phyloP scores from a whole-genome alignment of 306 rosid species.

The Quercus mongolica region DNA sequence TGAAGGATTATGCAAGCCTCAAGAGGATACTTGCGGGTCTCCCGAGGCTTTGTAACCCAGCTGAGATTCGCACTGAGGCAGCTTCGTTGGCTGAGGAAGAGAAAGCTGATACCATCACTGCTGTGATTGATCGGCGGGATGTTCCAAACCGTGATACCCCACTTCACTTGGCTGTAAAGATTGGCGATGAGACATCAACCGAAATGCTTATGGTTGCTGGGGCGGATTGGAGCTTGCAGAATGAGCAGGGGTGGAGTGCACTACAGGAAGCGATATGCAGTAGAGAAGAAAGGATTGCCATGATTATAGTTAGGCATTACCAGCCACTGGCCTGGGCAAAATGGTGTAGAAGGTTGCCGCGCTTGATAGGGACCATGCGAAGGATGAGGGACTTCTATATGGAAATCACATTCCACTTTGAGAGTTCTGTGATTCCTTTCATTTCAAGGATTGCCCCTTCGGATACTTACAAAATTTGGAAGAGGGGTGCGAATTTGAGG shows the following conservation, averaged over 20 bases:
- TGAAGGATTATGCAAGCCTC: slow-evolving; percentile 71
- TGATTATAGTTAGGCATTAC: slow-evolving; percentile 77
- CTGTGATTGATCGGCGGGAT: slow-evolving; percentile 80
- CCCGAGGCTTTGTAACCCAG: slow-evolving; percentile 59
- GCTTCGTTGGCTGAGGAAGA: slow-evolving; percentile 75
- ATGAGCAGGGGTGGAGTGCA: slow-evolving; percentile 98
- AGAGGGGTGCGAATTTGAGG: slow-evolving; percentile 92
- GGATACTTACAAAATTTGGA: slow-evolving; percentile 96
- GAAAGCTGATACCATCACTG: slow-evolving; percentile 80
- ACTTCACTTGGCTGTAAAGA: slow-evolving; percentile 90
- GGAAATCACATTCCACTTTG: slow-evolving; percentile 97
- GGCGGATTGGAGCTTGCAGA: slow-evolving; percentile 99
- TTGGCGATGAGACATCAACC: slow-evolving; percentile 70
- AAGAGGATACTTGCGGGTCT: slow-evolving; percentile 58
- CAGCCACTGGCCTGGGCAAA: slow-evolving; percentile 99
- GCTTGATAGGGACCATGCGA: slow-evolving; percentile 75
- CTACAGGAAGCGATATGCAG: slow-evolving; percentile 96
- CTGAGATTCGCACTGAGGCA: slow-evolving; percentile 66
- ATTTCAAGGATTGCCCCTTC: slow-evolving; percentile 97
- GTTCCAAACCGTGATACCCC: slow-evolving; percentile 90
- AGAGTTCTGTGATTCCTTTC: slow-evolving; percentile 98
- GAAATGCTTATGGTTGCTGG: slow-evolving; percentile 96
- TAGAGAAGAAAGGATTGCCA: slow-evolving; percentile 82
- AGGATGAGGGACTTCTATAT: slow-evolving; percentile 98
- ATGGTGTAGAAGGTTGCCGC: slow-evolving; percentile 99